Conservation (phyloP, 2,329 filamentous ascomycete genomes). For the Pyricularia grisea region DNA sequence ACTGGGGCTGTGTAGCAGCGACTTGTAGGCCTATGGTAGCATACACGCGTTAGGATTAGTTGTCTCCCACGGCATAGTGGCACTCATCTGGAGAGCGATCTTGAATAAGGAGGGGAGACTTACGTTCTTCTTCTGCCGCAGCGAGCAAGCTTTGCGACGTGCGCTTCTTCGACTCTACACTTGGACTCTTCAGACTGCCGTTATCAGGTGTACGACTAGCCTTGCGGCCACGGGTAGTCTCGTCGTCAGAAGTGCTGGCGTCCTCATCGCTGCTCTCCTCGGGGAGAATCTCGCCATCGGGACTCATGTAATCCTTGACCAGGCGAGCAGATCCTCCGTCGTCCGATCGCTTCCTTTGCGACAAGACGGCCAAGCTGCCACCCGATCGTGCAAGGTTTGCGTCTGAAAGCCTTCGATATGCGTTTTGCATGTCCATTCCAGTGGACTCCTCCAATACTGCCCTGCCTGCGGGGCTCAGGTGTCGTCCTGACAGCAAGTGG, state of each 20-base stretch:
- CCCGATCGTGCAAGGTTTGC: slow-evolving; percentile 56
- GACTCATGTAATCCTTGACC: slow-evolving; percentile 56
- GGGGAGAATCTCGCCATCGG: slow-evolving; percentile 54
- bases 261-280: slow-evolving; percentile 62
- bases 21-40: slow-evolving; percentile 38
- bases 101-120: slow-evolving; percentile 23
- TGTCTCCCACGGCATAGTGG: background rate
- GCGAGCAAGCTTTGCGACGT: slow-evolving; percentile 52
- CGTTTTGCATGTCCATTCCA: slow-evolving; percentile 56
- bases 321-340: slow-evolving; percentile 40
- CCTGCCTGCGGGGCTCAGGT: slow-evolving; percentile 27
- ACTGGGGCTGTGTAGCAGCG: slow-evolving; percentile 34
- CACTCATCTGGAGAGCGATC: background rate
- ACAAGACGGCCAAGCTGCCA: slow-evolving; percentile 52
- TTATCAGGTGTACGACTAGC: slow-evolving; percentile 34
- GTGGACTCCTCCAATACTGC: slow-evolving; percentile 49
- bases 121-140: slow-evolving; percentile 72
- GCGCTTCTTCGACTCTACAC: slow-evolving; percentile 22
- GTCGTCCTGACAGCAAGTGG: slow-evolving; percentile 18
- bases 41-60: background rate
- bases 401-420: slow-evolving; percentile 64
- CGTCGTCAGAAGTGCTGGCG: slow-evolving; percentile 52
- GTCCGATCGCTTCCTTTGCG: slow-evolving; percentile 41
- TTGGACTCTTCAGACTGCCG: slow-evolving; percentile 19
- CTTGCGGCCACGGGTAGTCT: slow-evolving; percentile 53